These are phyloP conservation scores for Laguncularia racemosa DNA, from an alignment of 345 rosid genomes.

Conservation along the genomic window DNA sequence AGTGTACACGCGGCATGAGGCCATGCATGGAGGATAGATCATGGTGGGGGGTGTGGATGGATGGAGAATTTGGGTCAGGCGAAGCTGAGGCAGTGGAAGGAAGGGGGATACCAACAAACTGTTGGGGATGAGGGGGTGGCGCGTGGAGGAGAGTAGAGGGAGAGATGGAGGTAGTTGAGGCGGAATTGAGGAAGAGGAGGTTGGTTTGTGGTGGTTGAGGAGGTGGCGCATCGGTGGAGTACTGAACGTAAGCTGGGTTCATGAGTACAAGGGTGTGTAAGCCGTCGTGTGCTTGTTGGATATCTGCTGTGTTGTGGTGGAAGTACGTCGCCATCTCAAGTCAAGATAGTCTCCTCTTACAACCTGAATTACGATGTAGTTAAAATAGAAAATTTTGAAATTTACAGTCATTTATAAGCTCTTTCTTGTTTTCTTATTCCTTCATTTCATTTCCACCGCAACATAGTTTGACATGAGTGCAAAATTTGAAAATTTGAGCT, in stretches of 20 bases:
- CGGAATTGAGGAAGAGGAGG: constrained; percentile 48
- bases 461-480: too few species aligned
- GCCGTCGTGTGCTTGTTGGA: constrained; percentile 57
- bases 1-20: constrained; percentile 67
- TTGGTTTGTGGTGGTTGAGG: constrained; percentile 22
- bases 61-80: constrained; percentile 36
- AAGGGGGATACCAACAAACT: constrained; percentile 80
- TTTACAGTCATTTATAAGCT: too few species aligned
- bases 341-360: too few species aligned
- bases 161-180: constrained; percentile 26
- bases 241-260: constrained; percentile 93
- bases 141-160: constrained; percentile 33
- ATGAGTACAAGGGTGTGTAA: constrained; percentile 89
- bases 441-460: too few species aligned
- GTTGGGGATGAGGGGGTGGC: constrained; percentile 51
- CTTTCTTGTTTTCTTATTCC: too few species aligned
- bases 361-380: too few species aligned
- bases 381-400: too few species aligned
- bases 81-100: constrained; percentile 32
- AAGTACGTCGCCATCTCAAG: constrained; percentile 67
- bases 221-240: constrained; percentile 54
- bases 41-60: constrained; percentile 12
- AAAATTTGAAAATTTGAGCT: too few species aligned
- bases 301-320: constrained; percentile 73
- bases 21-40: constrained; percentile 66